phyloP scores from a whole-genome alignment of 2,329 filamentous ascomycete genomes.

The Xylariaceae sp. region DNA sequence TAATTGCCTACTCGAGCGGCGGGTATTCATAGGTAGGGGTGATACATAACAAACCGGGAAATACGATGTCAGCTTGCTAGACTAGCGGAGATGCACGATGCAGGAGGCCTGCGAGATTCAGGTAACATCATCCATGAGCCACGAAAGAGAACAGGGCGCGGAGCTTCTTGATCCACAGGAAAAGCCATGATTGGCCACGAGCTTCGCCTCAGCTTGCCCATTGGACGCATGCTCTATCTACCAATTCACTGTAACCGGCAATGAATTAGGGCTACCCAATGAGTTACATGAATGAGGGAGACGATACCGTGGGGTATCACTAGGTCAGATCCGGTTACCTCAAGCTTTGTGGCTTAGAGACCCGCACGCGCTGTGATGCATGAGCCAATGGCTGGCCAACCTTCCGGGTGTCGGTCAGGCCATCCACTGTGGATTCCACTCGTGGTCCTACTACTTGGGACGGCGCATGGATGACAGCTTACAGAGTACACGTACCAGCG shows the following conservation, averaged over 20 bases:
- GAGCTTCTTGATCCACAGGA: not conserved
- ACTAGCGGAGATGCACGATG: conserved; percentile 8
- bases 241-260: not conserved
- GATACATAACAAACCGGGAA: too few relatives aligned
- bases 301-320: not conserved
- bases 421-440: conserved; percentile 9
- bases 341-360: conserved; percentile 22
- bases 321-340: conserved; percentile 5
- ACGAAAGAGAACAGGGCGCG: too few relatives aligned
- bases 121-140: too few relatives aligned
- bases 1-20: too few relatives aligned
- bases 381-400: not conserved
- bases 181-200: conserved; percentile 15
- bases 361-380: not conserved
- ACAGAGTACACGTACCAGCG: too few relatives aligned
- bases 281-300: too few relatives aligned
- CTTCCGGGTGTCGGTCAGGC: conserved; percentile 2
- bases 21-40: too few relatives aligned
- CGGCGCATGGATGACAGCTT: too few relatives aligned
- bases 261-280: too few relatives aligned
- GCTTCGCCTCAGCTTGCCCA: not conserved
- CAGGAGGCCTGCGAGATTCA: conserved; percentile 19
- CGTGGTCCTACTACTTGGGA: too few relatives aligned
- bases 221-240: conserved; percentile 3
- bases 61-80: too few relatives aligned